phyloP scores from a whole-genome alignment of 148 eudicot genomes.

The Silene latifolia region DNA sequence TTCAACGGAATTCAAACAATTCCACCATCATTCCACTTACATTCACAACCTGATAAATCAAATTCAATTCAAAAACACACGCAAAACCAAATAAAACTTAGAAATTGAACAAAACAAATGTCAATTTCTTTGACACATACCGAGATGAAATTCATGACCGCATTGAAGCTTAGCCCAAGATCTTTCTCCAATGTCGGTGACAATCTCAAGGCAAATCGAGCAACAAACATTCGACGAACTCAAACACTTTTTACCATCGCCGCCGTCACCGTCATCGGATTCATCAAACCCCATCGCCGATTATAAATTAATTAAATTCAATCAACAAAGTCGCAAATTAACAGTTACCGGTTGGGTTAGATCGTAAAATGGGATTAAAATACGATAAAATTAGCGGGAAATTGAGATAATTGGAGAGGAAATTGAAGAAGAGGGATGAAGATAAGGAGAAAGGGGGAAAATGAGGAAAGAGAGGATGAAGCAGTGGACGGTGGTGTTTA shows the following conservation, averaged over 20 bases:
- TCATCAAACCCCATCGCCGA: conserved; percentile 36
- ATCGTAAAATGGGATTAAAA: neutral
- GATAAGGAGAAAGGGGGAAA: neutral
- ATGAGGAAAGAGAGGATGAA: neutral
- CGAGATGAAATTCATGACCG: conserved; percentile 90
- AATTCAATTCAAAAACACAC: neutral
- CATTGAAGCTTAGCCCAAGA: conserved; percentile 94
- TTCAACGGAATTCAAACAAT: neutral
- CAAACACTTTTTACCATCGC: conserved; percentile 33
- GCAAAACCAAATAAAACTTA: neutral
- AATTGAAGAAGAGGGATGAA: neutral
- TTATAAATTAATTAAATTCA: neutral
- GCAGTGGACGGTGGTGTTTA: neutral
- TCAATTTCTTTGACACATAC: conserved; percentile 30
- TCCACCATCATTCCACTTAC: neutral
- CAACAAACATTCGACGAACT: conserved; percentile 47
- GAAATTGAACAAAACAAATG: conserved; percentile 1
- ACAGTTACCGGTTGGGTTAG: neutral
- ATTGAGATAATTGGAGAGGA: neutral
- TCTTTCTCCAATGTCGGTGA: conserved; percentile 64
- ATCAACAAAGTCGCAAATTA: neutral
- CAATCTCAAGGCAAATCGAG: conserved; percentile 81
- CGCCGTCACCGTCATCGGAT: conserved; percentile 42
- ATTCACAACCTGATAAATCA: neutral
- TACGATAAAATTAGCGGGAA: neutral